These are phyloP conservation scores for Solanum arcanum DNA, from an alignment of 257 asterid genomes.

Conservation along the genomic window DNA sequence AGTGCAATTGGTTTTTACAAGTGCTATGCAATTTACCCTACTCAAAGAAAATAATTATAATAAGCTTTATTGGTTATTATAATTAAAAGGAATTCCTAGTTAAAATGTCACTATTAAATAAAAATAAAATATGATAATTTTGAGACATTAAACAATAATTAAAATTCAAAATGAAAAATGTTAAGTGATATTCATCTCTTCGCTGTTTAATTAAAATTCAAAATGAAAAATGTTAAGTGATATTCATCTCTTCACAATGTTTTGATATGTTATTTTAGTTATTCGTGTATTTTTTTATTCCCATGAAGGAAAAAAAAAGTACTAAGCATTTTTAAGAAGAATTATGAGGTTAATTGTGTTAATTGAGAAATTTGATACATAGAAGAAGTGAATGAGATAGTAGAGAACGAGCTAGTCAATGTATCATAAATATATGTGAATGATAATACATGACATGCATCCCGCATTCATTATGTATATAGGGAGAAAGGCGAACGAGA, in stretches of 20 bases:
- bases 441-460: background rate
- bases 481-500: background rate
- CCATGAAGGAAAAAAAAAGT: fast-evolving
- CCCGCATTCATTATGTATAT: background rate
- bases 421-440: too few relatives aligned
- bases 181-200: background rate
- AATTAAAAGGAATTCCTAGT: background rate
- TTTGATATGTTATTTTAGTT: too few relatives aligned
- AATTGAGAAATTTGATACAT: too few relatives aligned
- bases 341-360: background rate
- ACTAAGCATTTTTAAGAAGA: too few relatives aligned
- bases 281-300: too few relatives aligned
- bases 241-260: background rate
- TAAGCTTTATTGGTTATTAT: background rate
- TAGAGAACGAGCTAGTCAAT: too few relatives aligned
- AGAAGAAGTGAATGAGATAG: background rate
- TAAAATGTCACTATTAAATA: background rate
- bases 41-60: background rate
- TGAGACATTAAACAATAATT: background rate
- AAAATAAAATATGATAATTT: background rate
- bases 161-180: background rate
- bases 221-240: background rate
- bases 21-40: background rate
- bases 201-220: too few relatives aligned
- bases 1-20: background rate